phyloP scores from a whole-genome alignment of 2,329 filamentous ascomycete species.

The Cyanodermella asteris region DNA sequence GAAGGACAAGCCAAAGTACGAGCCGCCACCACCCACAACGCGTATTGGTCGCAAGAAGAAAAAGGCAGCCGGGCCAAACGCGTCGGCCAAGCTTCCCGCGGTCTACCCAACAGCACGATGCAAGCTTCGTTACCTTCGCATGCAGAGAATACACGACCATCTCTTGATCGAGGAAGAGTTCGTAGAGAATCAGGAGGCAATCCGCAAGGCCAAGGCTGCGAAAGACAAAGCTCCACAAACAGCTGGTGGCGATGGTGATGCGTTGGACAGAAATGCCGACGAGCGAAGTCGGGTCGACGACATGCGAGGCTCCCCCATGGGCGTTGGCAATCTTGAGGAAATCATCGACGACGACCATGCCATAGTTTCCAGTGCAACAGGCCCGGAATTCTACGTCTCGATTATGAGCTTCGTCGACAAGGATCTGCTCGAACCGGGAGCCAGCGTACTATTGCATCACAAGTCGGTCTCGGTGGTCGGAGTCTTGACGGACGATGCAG shows the following conservation, averaged over 20 bases:
- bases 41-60: conserved; percentile 97
- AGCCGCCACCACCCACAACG: conserved; percentile 89
- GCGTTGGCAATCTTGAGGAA: conserved; percentile 90
- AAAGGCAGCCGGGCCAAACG: conserved; percentile 79
- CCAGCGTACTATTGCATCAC: conserved; percentile 86
- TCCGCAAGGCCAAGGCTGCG: conserved; percentile 77
- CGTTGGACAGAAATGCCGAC: conserved; percentile 73
- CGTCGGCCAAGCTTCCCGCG: conserved; percentile 80
- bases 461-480: conserved; percentile 97
- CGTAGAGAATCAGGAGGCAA: conserved; percentile 92
- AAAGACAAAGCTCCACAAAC: conserved; percentile 38
- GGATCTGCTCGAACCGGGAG: conserved; percentile 86
- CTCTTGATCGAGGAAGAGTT: conserved; percentile 94
- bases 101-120: conserved; percentile 92
- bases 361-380: conserved; percentile 92
- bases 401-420: conserved; percentile 99
- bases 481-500: conserved; percentile 86
- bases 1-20: conserved; percentile 99
- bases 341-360: conserved; percentile 98
- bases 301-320: conserved; percentile 97
- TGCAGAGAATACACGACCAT: conserved; percentile 98
- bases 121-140: conserved; percentile 87
- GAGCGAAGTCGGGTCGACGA: conserved; percentile 90
- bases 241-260: conserved; percentile 45
- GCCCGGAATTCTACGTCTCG: conserved; percentile 95